These are phyloP conservation scores for Gigaspora rosea DNA, from an alignment of 192 early-diverging fungal genomes.

Conservation along the genomic window DNA sequence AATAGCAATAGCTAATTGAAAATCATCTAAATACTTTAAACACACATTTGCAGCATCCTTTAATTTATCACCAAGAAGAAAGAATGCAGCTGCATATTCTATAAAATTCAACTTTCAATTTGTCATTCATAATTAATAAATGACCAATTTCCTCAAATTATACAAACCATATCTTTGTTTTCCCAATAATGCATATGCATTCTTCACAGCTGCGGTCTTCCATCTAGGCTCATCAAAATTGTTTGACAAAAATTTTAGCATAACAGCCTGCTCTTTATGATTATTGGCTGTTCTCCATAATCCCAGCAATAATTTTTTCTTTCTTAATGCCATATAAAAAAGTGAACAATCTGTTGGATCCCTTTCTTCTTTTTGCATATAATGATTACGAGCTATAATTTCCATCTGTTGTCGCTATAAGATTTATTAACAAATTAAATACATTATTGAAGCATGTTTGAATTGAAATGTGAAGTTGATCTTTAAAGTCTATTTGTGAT, in stretches of 20 bases:
- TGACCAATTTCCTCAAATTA: too few relatives aligned
- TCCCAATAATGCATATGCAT: conserved; percentile 95
- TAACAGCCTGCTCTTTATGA: conserved; percentile 84
- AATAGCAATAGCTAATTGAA: conserved; percentile 89
- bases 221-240: conserved; percentile 90
- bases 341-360: conserved; percentile 86
- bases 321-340: conserved; percentile 87
- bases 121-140: too few relatives aligned
- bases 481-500: too few relatives aligned
- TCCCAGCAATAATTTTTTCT: conserved; percentile 87
- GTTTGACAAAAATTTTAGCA: conserved; percentile 90
- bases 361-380: conserved; percentile 70
- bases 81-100: conserved; percentile 96
- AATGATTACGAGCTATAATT: conserved; percentile 87
- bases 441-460: background rate
- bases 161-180: conserved; percentile 84
- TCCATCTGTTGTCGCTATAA: conserved; percentile 68
- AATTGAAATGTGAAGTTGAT: too few relatives aligned
- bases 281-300: conserved; percentile 84
- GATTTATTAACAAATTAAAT: background rate
- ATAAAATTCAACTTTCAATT: background rate
- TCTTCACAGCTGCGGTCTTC: conserved; percentile 95
- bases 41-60: conserved; percentile 92
- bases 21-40: conserved; percentile 86
- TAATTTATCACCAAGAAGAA: conserved; percentile 85